Percentiles rank a stretch among this genome's conserved stretches.
Conservation (phyloP, 768 basidiomycete genomes). For the Collybiopsis confluens region DNA sequence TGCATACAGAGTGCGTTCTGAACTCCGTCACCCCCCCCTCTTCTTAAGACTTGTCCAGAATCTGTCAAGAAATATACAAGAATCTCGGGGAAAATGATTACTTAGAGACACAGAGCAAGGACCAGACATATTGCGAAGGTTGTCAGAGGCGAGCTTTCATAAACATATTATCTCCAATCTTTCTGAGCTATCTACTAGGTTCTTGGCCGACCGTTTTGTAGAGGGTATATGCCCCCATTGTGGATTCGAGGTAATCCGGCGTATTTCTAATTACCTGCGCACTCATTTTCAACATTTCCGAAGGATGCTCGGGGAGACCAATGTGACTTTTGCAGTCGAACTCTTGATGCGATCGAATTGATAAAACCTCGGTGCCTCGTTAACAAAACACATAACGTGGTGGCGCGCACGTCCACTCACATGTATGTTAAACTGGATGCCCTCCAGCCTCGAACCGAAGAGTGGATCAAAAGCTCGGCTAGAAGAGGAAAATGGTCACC, state of each 20-base stretch:
- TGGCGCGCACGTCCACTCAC: constrained; percentile 76
- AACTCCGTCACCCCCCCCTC: no score
- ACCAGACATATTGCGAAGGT: constrained; percentile 93
- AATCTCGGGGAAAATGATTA: constrained; percentile 76
- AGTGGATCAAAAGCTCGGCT: constrained; percentile 81
- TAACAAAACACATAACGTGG: constrained; percentile 73
- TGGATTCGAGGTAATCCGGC: constrained; percentile 63
- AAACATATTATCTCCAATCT: no score
- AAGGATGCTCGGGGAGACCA: constrained; percentile 98
- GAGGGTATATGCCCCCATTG: constrained; percentile 98
- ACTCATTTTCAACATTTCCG: background rate
- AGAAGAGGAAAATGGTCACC: constrained; percentile 87
- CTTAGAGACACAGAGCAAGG: constrained; percentile 79
- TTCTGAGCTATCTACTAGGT: no score
- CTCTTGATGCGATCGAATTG: constrained; percentile 89
- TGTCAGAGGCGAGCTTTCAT: constrained; percentile 69
- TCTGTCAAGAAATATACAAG: constrained; percentile 85
- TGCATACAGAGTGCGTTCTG: constrained; percentile 75
- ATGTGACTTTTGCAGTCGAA: constrained; percentile 90
- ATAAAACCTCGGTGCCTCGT: constrained; percentile 93
- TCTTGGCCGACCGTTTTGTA: constrained; percentile 95
- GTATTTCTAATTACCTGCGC: background rate
- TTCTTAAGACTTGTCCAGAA: constrained; percentile 46
- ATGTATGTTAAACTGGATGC: constrained; percentile 87
- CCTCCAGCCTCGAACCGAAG: constrained; percentile 78